These are phyloP conservation scores for Fusarium sp. DNA, from an alignment of 2,329 filamentous ascomycete species.

Conservation along the genomic window DNA sequence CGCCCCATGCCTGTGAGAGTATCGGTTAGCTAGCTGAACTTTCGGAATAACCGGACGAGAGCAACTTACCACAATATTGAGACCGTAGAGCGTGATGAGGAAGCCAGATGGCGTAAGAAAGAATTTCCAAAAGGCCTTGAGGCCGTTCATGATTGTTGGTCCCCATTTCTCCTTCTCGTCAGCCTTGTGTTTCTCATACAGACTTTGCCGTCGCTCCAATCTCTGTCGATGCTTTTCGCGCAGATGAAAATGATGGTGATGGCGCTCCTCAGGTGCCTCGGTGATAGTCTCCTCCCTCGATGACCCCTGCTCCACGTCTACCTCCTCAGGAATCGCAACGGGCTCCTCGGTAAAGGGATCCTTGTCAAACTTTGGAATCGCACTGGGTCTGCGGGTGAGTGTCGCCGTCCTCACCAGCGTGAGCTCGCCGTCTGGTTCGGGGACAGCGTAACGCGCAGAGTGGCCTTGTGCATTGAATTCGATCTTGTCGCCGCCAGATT, in stretches of 20 bases:
- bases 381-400: neutral
- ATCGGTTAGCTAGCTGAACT: neutral
- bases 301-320: neutral
- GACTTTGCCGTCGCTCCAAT: neutral
- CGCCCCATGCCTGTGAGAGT: neutral
- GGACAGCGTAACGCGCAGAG: neutral
- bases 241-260: neutral
- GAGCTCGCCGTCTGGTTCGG: neutral
- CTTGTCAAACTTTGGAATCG: neutral
- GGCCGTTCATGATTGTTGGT: neutral
- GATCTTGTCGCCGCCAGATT: neutral
- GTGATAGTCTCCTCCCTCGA: neutral
- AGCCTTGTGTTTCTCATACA: neutral
- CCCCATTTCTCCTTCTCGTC: slow-evolving; percentile 2
- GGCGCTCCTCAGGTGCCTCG: neutral
- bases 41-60: neutral
- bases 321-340: neutral
- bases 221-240: neutral
- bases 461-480: neutral
- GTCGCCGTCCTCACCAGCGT: neutral
- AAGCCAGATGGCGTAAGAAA: slow-evolving; percentile 53
- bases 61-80: neutral
- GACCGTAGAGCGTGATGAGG: neutral
- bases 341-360: neutral
- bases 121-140: neutral